Evolutionary conservation across 768 basidiomycete genomes (phyloP).

Genomic region (Asterophora lycoperdoides): DNA sequence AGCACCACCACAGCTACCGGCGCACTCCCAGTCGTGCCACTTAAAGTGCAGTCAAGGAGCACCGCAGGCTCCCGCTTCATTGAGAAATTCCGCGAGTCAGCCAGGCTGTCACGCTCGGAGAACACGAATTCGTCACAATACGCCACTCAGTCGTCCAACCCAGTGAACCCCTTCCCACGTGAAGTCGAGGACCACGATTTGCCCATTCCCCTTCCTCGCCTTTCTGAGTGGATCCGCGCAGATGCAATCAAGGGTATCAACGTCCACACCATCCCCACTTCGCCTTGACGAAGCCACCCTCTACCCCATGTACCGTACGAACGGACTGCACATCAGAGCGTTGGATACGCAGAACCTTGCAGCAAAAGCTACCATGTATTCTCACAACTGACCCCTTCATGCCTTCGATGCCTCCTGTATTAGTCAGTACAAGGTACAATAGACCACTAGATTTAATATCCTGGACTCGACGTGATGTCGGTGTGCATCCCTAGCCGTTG

Average conservation of each 20-base stretch:
- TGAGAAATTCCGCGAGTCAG: constrained; percentile 36
- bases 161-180: constrained; percentile 34
- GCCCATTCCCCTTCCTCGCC: constrained; percentile 50
- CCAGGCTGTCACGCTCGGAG: constrained; percentile 28
- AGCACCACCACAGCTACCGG: constrained; percentile 15
- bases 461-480: background rate
- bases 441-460: constrained; percentile 1
- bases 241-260: constrained; percentile 28
- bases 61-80: constrained; percentile 35
- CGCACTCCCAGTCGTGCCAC: constrained; percentile 28
- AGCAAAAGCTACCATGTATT: background rate
- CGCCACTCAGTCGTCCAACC: constrained; percentile 14
- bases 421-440: constrained; percentile 3
- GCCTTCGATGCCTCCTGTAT: background rate
- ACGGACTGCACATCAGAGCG: constrained; percentile 3
- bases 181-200: constrained; percentile 43
- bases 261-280: constrained; percentile 18
- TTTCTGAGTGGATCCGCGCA: constrained; percentile 52
- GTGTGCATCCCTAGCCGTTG: constrained; percentile 24
- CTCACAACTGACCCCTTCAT: background rate
- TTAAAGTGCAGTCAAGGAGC: constrained; percentile 25
- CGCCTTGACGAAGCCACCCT: constrained; percentile 10
- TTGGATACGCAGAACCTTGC: constrained; percentile 7
- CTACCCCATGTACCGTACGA: background rate
- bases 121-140: constrained; percentile 17